Conservation (phyloP, 2,329 filamentous ascomycete species). For the Ceratocystis lukuohia region DNA sequence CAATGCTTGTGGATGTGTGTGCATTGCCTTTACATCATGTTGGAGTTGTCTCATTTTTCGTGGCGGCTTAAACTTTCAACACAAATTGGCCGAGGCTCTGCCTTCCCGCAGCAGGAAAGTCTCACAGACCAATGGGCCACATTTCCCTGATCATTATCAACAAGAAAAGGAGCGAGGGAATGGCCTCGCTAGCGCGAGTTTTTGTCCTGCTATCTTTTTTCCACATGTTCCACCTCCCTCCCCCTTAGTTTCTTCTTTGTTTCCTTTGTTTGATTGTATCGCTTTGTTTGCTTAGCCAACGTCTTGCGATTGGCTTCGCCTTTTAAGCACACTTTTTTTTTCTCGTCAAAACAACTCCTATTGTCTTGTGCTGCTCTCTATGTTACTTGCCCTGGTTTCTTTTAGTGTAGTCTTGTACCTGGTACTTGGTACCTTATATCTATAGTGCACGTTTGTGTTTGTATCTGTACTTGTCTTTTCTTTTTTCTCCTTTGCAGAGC, state of each 20-base stretch:
- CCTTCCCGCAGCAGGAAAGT: not conserved
- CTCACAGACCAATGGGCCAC: not conserved
- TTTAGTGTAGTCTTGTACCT: not conserved
- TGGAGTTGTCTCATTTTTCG: constrained; percentile 1
- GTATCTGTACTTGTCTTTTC: not conserved
- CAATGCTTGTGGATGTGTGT: not conserved
- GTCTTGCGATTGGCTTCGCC: not conserved
- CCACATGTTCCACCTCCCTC: not conserved
- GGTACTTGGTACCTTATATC: not conserved
- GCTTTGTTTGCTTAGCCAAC: not conserved
- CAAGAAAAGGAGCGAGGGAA: not conserved
- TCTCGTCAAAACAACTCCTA: not conserved
- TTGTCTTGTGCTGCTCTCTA: not conserved
- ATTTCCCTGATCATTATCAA: not conserved
- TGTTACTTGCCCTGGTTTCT: too few species aligned
- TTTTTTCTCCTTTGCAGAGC: not conserved
- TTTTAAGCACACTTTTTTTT: not conserved
- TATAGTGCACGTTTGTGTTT: not conserved
- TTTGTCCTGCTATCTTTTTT: not conserved
- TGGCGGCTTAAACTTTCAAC: not conserved
- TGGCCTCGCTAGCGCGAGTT: not conserved
- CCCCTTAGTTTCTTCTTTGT: not conserved
- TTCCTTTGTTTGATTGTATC: not conserved
- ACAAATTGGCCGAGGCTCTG: constrained; percentile 8
- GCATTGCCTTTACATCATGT: not conserved